Conservation (phyloP, 441 rosid species). For the Syzygium malaccense region DNA sequence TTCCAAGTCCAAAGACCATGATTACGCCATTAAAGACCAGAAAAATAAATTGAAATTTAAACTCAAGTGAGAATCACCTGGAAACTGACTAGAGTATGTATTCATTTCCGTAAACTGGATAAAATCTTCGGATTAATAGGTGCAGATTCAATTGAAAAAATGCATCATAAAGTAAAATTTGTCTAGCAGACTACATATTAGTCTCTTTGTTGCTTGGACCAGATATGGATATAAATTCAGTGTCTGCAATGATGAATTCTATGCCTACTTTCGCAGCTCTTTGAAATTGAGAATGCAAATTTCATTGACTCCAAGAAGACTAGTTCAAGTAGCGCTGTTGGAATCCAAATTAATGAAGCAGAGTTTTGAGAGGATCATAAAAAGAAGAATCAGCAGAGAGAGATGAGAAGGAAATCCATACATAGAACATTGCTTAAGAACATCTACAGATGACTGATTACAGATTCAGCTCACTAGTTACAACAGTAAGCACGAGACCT, state of each 20-base stretch:
- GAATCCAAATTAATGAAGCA: neutral
- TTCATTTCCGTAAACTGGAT: neutral
- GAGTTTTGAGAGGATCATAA: neutral
- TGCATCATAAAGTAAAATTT: neutral
- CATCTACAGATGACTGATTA: neutral
- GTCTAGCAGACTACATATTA: neutral
- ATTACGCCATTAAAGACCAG: neutral
- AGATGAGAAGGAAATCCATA: neutral
- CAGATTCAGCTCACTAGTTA: neutral
- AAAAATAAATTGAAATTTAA: neutral
- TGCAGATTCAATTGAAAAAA: neutral
- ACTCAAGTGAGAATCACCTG: neutral
- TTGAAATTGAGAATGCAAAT: neutral
- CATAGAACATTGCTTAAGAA: neutral
- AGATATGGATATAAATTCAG: neutral
- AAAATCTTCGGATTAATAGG: neutral
- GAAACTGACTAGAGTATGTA: neutral
- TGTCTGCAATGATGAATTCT: neutral
- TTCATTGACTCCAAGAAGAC: neutral
- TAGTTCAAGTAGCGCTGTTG: neutral
- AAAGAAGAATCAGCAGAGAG: neutral
- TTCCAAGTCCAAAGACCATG: neutral
- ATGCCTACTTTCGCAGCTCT: neutral
- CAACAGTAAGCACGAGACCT: neutral
- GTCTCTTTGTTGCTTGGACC: neutral